These are phyloP conservation scores for Arabis alpina DNA, from an alignment of 345 rosid species.

Conservation along the genomic window DNA sequence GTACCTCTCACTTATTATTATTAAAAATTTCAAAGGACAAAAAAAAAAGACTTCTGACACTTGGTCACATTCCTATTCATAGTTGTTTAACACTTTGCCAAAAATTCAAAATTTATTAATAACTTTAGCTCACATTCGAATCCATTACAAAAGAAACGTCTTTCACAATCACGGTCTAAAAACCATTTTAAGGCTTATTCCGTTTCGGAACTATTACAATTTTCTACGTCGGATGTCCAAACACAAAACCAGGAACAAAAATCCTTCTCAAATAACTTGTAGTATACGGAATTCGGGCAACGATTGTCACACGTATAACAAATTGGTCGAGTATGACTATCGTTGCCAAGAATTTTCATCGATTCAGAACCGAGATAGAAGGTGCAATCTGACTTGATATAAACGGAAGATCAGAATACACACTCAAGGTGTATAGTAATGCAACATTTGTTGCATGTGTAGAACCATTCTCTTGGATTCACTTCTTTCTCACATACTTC, in stretches of 20 bases:
- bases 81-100: neutral
- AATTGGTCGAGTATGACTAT: neutral
- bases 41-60: no score
- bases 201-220: neutral
- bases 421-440: neutral
- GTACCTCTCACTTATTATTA: no score
- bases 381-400: neutral
- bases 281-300: slow-evolving; percentile 8
- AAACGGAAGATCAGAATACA: neutral
- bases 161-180: neutral
- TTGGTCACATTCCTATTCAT: no score
- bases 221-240: slow-evolving; percentile 6
- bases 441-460: slow-evolving; percentile 5
- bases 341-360: slow-evolving; percentile 2
- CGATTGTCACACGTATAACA: neutral
- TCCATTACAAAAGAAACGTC: neutral
- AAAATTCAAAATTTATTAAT: neutral
- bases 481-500: slow-evolving; percentile 12
- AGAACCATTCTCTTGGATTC: slow-evolving; percentile 11
- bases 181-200: neutral
- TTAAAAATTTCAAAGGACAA: no score
- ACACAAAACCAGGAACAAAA: slow-evolving; percentile 14
- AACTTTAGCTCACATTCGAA: neutral
- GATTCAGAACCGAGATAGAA: neutral
- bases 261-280: slow-evolving; percentile 5